These are phyloP conservation scores for Saccharomycopsis sp. DNA, from an alignment of 805 yeast genomes.

Conservation along the genomic window DNA sequence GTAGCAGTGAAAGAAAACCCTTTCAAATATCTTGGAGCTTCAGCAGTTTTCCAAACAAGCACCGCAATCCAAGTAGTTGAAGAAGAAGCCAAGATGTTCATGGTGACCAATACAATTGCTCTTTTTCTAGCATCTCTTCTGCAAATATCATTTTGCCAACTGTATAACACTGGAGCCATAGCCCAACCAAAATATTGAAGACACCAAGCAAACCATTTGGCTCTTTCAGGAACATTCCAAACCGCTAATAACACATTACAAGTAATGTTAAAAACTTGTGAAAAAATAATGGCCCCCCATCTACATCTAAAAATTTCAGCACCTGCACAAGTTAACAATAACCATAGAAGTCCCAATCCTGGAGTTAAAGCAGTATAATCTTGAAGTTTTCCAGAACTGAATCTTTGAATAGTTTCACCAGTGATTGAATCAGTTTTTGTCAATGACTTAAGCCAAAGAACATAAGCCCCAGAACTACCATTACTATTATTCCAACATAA, in stretches of 20 bases:
- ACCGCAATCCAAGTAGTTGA: conserved; percentile 27
- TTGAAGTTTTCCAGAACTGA: conserved; percentile 34
- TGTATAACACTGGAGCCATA: conserved; percentile 50
- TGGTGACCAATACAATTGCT: conserved; percentile 45
- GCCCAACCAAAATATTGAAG: conserved; percentile 54
- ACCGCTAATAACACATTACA: conserved; percentile 46
- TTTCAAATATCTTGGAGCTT: conserved; percentile 39
- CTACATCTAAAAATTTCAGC: conserved; percentile 40
- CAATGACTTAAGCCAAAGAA: conserved; percentile 51
- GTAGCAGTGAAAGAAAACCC: conserved; percentile 31
- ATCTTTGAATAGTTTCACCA: conserved; percentile 23
- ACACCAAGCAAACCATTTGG: conserved; percentile 61
- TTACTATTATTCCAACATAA: conserved; percentile 56
- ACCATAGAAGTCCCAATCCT: conserved; percentile 43
- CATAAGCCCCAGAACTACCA: conserved; percentile 43
- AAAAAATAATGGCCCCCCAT: conserved; percentile 38
- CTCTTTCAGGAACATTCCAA: conserved; percentile 45
- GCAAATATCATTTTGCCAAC: conserved; percentile 48
- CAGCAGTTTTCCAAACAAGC: conserved; percentile 34
- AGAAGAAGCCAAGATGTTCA: conserved; percentile 40
- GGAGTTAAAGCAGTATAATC: conserved; percentile 44
- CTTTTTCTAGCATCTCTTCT: conserved; percentile 45
- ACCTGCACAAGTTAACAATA: conserved; percentile 34
- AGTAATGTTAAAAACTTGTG: conserved; percentile 41
- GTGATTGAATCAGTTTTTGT: neutral